Base-by-base conservation (phyloP, 1,139 yeast species). In the Protomyces inundatus region DNA sequence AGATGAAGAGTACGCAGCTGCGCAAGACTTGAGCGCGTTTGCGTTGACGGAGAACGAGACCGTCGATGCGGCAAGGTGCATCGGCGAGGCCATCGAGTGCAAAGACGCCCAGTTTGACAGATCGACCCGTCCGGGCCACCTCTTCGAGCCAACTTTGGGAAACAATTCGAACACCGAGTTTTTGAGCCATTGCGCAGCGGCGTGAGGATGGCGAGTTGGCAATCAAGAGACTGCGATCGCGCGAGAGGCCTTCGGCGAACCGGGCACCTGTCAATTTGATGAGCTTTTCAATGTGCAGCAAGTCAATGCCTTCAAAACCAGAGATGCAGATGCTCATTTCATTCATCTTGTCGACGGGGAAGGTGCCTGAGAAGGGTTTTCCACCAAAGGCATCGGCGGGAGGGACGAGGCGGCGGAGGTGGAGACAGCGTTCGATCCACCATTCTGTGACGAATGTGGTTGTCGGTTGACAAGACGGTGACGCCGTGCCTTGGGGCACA, bases 361-460 rank as follows among this genome's bases (percentile, higher is more conserved):
- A 40, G 16, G 36, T 14, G 5, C 39, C 9, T 4, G 37, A 16
- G 16, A 54, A 60, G 14, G 64, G 64, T 9, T n/a, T 12, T 10
- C 54, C 42, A 7, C 36, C 42, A 51, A 60, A 46, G 12, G 37
- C 32, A 7, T 39, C 50, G 30, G 45, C 23, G 12, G 58, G 53
- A 4, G 34, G 46, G 12, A 53, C 58, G 33, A 36, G 5, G 1
- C 45, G 40, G 14, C 48, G 54, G 14, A 42, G 46, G 3, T 55
- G 39, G 14, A 60, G 36, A 48, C 64, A 60, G 30, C 64, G 46
- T 39, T 60, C 64, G 23, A 60, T 52, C 64, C 64, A 60, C 48
- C 37, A 54, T 14, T 60, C 64, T 3, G 64, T 60, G 34, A 60
- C 64, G n/a, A 54, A 30, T 4, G 46, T 54, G 4, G 54, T 14